phyloP scores from a whole-genome alignment of 192 early-diverging fungal species.

The Linnemannia exigua region DNA sequence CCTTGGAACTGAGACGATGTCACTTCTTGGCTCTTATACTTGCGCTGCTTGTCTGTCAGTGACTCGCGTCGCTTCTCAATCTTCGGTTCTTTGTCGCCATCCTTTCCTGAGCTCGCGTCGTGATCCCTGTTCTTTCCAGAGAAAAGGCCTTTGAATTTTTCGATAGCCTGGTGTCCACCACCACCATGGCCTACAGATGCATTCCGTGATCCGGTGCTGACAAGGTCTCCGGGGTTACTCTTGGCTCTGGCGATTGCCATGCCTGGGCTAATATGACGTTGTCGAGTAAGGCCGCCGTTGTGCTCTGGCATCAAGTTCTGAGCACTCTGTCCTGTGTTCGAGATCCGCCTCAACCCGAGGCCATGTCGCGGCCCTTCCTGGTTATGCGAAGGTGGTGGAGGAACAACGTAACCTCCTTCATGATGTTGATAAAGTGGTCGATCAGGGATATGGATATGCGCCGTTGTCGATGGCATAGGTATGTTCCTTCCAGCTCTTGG shows the following conservation, averaged over 20 bases:
- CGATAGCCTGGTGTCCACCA: constrained; percentile 33
- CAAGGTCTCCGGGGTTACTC: constrained; percentile 46
- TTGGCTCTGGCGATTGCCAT: constrained; percentile 44
- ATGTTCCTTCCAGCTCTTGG: neutral
- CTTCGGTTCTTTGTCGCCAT: constrained; percentile 14
- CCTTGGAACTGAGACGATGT: constrained; percentile 5
- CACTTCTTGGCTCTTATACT: constrained; percentile 47
- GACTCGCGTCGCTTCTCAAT: constrained; percentile 27
- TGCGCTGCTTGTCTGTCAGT: constrained; percentile 39
- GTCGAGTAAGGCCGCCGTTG: neutral
- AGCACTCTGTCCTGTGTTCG: neutral
- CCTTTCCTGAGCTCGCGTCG: neutral
- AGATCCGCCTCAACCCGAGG: constrained; percentile 15
- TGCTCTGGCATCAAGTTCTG: neutral
- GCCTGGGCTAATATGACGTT: constrained; percentile 10
- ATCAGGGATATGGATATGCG: constrained; percentile 20
- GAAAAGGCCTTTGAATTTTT: constrained; percentile 45
- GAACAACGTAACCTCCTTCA: neutral
- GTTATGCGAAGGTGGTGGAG: neutral
- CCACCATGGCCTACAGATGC: neutral
- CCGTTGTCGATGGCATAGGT: neutral
- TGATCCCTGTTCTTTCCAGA: constrained; percentile 36
- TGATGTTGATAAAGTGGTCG: constrained; percentile 4
- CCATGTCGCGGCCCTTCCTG: neutral
- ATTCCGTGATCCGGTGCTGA: constrained; percentile 12